Evolutionary conservation across 1,139 yeast genomes (phyloP), one percentile per base, ranked within the genome.

Genomic region (Yamadazyma atmosphaerica): DNA sequence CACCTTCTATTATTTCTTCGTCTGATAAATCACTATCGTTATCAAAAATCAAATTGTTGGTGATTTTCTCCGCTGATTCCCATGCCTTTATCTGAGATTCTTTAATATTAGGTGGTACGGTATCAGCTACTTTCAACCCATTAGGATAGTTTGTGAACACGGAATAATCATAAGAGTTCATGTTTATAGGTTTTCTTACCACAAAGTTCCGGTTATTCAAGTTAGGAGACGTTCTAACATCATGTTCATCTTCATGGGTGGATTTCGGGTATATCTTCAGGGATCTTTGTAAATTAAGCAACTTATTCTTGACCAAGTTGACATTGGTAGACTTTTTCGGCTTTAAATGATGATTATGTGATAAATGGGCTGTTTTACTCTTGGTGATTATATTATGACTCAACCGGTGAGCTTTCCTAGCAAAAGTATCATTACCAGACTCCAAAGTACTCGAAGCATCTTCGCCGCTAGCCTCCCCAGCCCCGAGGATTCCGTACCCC

Each of bases 31-130:
- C 63, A 32, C 57, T 49, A 19, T 60, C 59, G 37, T 58, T 55
- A 24, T 63, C 69, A 48, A 72, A 71, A 1, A 72, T 65, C 22
- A 71, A 45, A 40, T 60, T 66, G 18, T 54, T 51, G 39, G 65
- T 56, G 29, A 67, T 61, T 44, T 65, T 62, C 44, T 72, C 77
- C 1, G 75, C 76, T 17, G 69, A 61, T 44, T 71, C 74, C 77
- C 77, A 72, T 11, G 75, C 75, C 41, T 59, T 61, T n/a, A 69
- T 56, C 46, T 69, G 75, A 4, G 74, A 67, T 33, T 60, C 62
- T 37, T 60, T 63, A 2, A 61, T 47, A 13, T 55, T 46, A 7
- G 63, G 63, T 17, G 61, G 59, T n/a, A 43, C 30, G 24, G 45
- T 46, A 26, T 52, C 51, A 3, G 54, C 55, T 35, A 49, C 52